Conservation (phyloP, 331 rosid species). For the Ulmus americana region DNA sequence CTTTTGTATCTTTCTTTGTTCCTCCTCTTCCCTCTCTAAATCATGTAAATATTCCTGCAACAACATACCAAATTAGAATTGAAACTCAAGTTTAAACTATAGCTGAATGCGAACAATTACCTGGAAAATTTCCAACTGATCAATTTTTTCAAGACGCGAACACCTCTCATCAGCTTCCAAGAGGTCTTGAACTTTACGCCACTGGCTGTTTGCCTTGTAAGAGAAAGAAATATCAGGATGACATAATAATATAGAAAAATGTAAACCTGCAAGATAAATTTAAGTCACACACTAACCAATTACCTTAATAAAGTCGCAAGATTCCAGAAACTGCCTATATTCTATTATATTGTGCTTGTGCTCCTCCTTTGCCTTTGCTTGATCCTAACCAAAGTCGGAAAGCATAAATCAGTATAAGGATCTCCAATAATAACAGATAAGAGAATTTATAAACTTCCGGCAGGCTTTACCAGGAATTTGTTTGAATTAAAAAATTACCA, state of each 20-base stretch:
- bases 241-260: conserved; percentile 15
- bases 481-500: too few relatives aligned
- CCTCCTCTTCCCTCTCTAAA: conserved; percentile 88
- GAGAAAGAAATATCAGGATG: conserved; percentile 16
- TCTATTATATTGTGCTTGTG: conserved; percentile 53
- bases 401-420: conserved; percentile 16
- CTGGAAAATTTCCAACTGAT: conserved; percentile 71
- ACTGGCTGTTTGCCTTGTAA: conserved; percentile 73
- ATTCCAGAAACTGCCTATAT: conserved; percentile 66
- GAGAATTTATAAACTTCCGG: too few relatives aligned
- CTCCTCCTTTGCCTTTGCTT: conserved; percentile 71
- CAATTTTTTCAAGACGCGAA: conserved; percentile 74
- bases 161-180: conserved; percentile 91
- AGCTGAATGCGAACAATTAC: conserved; percentile 30
- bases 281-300: conserved; percentile 16
- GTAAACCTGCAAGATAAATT: conserved; percentile 15
- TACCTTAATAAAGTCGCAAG: conserved; percentile 92
- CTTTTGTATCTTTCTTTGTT: conserved; percentile 82
- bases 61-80: conserved; percentile 22
- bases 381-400: conserved; percentile 49
- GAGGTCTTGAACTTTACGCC: conserved; percentile 94
- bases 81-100: conserved; percentile 18
- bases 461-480: too few relatives aligned
- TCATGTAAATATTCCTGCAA: conserved; percentile 70
- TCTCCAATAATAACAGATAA: too few relatives aligned